These are phyloP conservation scores for Calonectria ilicicola DNA, from an alignment of 2,329 filamentous ascomycete species.

Conservation along the genomic window DNA sequence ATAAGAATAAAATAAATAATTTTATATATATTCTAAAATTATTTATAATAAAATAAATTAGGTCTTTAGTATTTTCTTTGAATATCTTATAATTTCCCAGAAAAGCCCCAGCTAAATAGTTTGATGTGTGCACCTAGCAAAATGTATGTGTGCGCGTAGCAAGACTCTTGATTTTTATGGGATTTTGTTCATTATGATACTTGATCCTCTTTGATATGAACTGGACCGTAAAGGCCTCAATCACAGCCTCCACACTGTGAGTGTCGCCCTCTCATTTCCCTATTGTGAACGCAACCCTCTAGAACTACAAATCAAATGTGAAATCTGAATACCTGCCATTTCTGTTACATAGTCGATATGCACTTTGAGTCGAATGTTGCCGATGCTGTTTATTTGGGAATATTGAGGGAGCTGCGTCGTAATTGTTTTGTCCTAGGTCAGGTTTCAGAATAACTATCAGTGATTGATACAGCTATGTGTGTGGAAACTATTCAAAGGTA, in stretches of 20 bases:
- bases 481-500: not conserved
- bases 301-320: not conserved
- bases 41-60: no score
- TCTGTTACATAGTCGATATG: not conserved
- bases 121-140: no score
- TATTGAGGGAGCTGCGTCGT: not conserved
- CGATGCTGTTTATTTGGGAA: not conserved
- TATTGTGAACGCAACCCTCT: not conserved
- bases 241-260: not conserved
- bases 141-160: no score
- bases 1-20: no score
- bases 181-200: no score
- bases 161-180: no score
- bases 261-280: not conserved
- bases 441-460: not conserved
- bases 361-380: not conserved
- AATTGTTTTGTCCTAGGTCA: not conserved
- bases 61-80: no score
- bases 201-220: no score
- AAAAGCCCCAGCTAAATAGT: no score
- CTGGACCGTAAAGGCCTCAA: not conserved
- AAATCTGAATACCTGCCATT: not conserved
- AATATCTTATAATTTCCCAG: no score
- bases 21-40: no score
- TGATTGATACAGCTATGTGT: not conserved